Evolutionary conservation across 306 rosid genomes (phyloP).

Genomic region (Echinosophora koreensis): DNA sequence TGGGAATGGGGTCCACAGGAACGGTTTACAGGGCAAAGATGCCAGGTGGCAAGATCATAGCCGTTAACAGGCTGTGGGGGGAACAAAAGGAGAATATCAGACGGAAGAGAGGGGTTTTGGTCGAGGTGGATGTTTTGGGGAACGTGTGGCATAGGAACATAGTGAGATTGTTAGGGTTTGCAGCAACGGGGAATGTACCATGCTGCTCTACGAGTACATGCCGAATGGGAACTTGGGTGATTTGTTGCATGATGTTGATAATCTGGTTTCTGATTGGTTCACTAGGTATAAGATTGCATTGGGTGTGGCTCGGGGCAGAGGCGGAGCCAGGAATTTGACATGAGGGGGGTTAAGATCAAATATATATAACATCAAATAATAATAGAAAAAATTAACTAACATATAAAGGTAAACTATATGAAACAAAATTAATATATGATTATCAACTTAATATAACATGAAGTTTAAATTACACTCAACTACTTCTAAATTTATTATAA

Average conservation of each 20-base stretch:
- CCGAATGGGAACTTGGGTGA: slow-evolving; percentile 89
- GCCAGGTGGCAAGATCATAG: slow-evolving; percentile 96
- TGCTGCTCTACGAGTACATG: slow-evolving; percentile 96
- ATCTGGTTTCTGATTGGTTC: slow-evolving; percentile 80
- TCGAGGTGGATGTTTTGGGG: slow-evolving; percentile 94
- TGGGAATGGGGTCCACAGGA: slow-evolving; percentile 94
- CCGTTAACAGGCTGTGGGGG: slow-evolving; percentile 89
- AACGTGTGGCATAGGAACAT: slow-evolving; percentile 94
- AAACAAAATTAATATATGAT: no score
- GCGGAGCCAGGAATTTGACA: no score
- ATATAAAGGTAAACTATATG: no score
- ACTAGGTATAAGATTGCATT: slow-evolving; percentile 83
- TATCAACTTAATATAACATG: no score
- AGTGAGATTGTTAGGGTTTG: slow-evolving; percentile 94
- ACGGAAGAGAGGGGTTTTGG: slow-evolving; percentile 88
- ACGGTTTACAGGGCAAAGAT: slow-evolving; percentile 83
- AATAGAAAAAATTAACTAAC: no score
- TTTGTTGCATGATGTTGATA: slow-evolving; percentile 78
- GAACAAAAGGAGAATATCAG: slow-evolving; percentile 72
- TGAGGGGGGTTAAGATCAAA: no score
- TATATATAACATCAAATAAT: no score
- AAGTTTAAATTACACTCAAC: no score
- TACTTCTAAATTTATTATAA: no score
- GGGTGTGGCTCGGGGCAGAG: slow-evolving; percentile 99
- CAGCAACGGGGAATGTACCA: slow-evolving; percentile 84